Evolutionary conservation across 768 basidiomycete species (phyloP).

Genomic region (Lentinula sp.): DNA sequence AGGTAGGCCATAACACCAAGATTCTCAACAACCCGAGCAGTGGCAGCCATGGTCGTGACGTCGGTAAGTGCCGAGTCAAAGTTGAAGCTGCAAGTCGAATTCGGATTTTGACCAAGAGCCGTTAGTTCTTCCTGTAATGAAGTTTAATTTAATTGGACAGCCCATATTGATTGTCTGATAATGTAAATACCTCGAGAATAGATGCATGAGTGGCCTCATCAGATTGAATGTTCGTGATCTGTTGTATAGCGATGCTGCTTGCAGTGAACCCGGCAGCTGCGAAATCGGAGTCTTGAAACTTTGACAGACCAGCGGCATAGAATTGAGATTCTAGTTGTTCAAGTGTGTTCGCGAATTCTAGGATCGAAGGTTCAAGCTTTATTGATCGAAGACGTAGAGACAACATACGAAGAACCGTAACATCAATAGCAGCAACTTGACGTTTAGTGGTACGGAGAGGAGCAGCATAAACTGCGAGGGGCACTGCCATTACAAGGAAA

Average conservation of each 20-base stretch:
- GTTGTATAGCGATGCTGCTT: slow-evolving; percentile 48
- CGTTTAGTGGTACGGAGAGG: slow-evolving; percentile 34
- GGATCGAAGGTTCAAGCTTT: background rate
- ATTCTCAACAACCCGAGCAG: slow-evolving; percentile 71
- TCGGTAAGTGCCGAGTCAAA: slow-evolving; percentile 57
- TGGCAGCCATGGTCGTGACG: slow-evolving; percentile 63
- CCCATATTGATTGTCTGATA: background rate
- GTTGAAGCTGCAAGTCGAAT: slow-evolving; percentile 61
- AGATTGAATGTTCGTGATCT: slow-evolving; percentile 49
- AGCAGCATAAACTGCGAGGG: slow-evolving; percentile 42
- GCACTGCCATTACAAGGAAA: slow-evolving; percentile 34
- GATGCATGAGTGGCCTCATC: slow-evolving; percentile 61
- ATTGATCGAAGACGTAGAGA: background rate
- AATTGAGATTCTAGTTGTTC: slow-evolving; percentile 70
- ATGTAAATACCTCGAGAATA: slow-evolving; percentile 40
- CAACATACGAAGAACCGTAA: slow-evolving; percentile 56
- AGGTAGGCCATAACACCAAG: slow-evolving; percentile 76
- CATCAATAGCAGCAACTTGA: slow-evolving; percentile 31
- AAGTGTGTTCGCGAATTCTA: slow-evolving; percentile 73
- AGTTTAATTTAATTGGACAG: background rate
- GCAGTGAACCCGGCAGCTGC: slow-evolving; percentile 56
- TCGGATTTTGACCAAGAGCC: slow-evolving; percentile 46
- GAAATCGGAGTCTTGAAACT: slow-evolving; percentile 64
- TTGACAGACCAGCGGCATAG: slow-evolving; percentile 58
- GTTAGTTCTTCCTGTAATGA: slow-evolving; percentile 37